Percentiles rank a stretch among this genome's conserved stretches.
Evolutionary conservation across 768 basidiomycete genomes (phyloP).

Genomic region (Hygrophoropsis aurantiaca): DNA sequence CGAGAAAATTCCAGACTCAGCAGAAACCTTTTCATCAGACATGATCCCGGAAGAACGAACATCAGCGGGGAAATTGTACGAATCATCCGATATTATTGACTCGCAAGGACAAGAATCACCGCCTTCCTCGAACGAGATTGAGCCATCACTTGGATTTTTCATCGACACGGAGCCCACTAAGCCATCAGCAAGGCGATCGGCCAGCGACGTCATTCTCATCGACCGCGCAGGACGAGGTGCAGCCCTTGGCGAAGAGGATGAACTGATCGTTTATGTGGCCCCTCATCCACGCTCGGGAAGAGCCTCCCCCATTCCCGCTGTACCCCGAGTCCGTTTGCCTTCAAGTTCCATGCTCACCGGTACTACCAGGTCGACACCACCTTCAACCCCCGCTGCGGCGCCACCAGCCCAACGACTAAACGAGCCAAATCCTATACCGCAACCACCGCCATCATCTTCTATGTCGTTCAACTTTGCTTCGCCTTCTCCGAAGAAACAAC

Average conservation of each 20-base stretch:
- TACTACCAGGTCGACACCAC: not conserved
- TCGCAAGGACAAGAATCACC: too few relatives aligned
- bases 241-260: conserved; percentile 48
- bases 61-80: too few relatives aligned
- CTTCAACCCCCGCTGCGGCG: not conserved
- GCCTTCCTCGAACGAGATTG: too few relatives aligned
- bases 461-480: conserved; percentile 17
- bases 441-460: conserved; percentile 26
- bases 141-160: conserved; percentile 17
- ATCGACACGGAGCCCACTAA: conserved; percentile 40
- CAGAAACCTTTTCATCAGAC: too few relatives aligned
- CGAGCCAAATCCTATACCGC: conserved; percentile 11
- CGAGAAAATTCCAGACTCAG: too few relatives aligned
- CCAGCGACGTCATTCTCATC: conserved; percentile 22
- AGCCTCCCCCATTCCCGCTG: conserved; percentile 11
- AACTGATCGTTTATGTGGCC: conserved; percentile 75
- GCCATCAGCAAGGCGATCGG: conserved; percentile 3
- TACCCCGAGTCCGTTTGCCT: conserved; percentile 16
- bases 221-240: conserved; percentile 16
- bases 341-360: conserved; percentile 27
- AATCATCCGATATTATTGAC: too few relatives aligned
- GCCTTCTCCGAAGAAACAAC: conserved; percentile 12
- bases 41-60: too few relatives aligned
- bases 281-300: conserved; percentile 56
- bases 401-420: not conserved